Conservation (phyloP, 2,329 filamentous ascomycete genomes). For the Phaeosphaeria sp. region DNA sequence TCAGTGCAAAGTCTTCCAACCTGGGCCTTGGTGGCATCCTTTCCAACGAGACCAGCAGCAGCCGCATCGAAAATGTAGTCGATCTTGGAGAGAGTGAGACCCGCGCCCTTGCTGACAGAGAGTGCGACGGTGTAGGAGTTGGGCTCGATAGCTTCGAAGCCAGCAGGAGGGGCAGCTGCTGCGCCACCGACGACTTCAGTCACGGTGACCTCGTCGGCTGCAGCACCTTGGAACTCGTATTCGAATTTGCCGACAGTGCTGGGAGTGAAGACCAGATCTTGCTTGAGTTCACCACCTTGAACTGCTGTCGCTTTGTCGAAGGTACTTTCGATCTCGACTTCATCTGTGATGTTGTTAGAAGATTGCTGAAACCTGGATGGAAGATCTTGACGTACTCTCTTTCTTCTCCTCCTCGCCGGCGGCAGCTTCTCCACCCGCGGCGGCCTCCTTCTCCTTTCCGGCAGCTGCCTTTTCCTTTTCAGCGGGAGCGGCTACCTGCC, state of each 20-base stretch:
- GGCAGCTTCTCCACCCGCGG: not conserved
- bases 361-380: not conserved
- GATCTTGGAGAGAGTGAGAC: slow-evolving; percentile 29
- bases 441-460: not conserved
- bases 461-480: not conserved
- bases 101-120: slow-evolving; percentile 24
- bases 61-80: slow-evolving; percentile 28
- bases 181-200: slow-evolving; percentile 25
- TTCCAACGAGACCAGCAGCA: slow-evolving; percentile 21
- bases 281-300: slow-evolving; percentile 27
- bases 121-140: slow-evolving; percentile 25
- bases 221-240: slow-evolving; percentile 24
- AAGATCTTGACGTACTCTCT: slow-evolving; percentile 7
- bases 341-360: slow-evolving; percentile 9
- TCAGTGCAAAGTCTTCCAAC: slow-evolving; percentile 27
- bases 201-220: slow-evolving; percentile 26
- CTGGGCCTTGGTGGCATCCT: slow-evolving; percentile 26
- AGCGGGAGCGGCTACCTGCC: not conserved
- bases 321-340: slow-evolving; percentile 15
- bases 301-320: slow-evolving; percentile 16
- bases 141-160: slow-evolving; percentile 29
- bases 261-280: slow-evolving; percentile 29
- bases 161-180: slow-evolving; percentile 20
- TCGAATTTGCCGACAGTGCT: slow-evolving; percentile 30
- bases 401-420: slow-evolving; percentile 10